A percentile compares a stretch with the other conserved stretches of the same genome.
These are phyloP conservation scores for Tetrahymena borealis DNA, from an alignment of 73 alveolate species.

Conservation along the genomic window DNA sequence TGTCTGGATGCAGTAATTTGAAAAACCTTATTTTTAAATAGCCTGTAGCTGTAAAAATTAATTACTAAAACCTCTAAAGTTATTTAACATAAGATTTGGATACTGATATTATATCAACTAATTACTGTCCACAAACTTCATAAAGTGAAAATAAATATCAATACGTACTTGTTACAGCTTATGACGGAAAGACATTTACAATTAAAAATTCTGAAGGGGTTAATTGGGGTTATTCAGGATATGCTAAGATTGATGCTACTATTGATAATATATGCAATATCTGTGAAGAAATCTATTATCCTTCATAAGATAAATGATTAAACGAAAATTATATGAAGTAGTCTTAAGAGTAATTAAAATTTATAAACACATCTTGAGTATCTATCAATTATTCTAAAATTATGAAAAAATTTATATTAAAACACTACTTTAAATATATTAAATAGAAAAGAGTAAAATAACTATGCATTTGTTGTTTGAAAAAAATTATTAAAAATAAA, in stretches of 20 bases:
- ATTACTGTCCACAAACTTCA: neutral
- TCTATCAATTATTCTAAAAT: no score
- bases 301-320: neutral
- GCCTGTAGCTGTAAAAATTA: neutral
- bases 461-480: no score
- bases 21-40: neutral
- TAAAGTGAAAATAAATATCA: neutral
- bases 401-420: no score
- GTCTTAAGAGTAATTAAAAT: neutral
- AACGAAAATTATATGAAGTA: neutral
- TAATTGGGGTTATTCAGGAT: neutral
- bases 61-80: neutral
- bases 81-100: neutral
- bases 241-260: neutral
- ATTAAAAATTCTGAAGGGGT: neutral
- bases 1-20: neutral
- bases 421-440: no score
- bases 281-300: neutral
- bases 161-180: neutral
- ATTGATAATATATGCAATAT: neutral
- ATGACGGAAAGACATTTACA: neutral
- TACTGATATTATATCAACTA: neutral
- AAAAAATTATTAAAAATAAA: no score
- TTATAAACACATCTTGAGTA: neutral
- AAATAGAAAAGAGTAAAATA: no score